Percentiles rank a stretch among this genome's conserved stretches.
phyloP scores from a whole-genome alignment of 306 rosid genomes.

The Ormosia emarginata region DNA sequence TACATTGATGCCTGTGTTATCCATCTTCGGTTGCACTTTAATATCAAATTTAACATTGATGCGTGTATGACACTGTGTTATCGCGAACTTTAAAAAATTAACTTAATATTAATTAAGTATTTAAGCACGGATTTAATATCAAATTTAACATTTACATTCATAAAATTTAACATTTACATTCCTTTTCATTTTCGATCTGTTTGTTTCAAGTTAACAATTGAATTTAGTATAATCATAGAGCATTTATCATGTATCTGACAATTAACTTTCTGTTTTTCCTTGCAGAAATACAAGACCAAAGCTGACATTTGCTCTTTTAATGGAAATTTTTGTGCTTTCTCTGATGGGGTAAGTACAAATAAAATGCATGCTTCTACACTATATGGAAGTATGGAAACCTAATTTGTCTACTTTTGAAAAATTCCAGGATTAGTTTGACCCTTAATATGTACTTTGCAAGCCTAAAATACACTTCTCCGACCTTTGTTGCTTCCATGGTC shows the following conservation, averaged over 20 bases:
- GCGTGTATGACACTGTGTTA: no score
- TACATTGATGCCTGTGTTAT: neutral
- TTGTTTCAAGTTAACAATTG: neutral
- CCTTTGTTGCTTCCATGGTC: slow-evolving; percentile 64
- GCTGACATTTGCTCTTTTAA: slow-evolving; percentile 52
- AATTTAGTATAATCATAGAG: neutral
- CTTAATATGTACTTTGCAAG: slow-evolving; percentile 78
- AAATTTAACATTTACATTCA: no score
- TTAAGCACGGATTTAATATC: no score
- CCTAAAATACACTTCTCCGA: slow-evolving; percentile 69
- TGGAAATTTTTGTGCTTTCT: slow-evolving; percentile 79
- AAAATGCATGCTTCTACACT: neutral
- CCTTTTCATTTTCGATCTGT: neutral
- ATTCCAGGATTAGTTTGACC: slow-evolving; percentile 58
- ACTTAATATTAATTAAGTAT: no score
- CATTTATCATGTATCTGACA: neutral
- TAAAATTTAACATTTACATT: neutral
- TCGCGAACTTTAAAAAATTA: no score
- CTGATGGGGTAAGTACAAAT: slow-evolving; percentile 58
- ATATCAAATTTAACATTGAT: no score
- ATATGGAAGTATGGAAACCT: neutral
- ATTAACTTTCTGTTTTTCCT: neutral
- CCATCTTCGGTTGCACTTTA: no score
- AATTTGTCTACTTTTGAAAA: neutral
- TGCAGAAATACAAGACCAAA: slow-evolving; percentile 66